Conservation (phyloP, 441 rosid genomes). For the Eruca vesicaria region DNA sequence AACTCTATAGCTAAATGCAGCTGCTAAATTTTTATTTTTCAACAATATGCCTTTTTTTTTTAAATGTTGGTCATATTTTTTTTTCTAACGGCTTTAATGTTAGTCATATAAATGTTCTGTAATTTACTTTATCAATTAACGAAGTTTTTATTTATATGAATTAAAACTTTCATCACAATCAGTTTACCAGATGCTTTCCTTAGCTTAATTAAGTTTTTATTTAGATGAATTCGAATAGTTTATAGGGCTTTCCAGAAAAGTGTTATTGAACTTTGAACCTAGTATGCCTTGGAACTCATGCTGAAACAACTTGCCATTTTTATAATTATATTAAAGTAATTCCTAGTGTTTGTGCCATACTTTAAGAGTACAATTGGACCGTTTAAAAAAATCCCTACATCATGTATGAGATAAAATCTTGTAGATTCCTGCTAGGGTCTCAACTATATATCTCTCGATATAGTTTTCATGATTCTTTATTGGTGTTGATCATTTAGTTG, state of each 20-base stretch:
- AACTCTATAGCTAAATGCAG: background rate
- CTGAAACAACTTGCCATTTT: constrained; percentile 5
- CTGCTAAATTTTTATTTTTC: background rate
- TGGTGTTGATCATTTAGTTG: background rate
- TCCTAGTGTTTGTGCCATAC: background rate
- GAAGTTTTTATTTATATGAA: background rate
- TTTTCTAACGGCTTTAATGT: too few species aligned
- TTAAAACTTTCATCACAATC: background rate
- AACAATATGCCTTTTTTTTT: background rate
- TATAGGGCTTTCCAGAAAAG: constrained; percentile 16
- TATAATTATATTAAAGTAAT: background rate
- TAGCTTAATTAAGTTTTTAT: background rate
- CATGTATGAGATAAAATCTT: background rate
- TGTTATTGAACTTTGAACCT: constrained; percentile 17
- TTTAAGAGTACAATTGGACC: background rate
- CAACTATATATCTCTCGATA: background rate
- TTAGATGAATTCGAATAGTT: background rate
- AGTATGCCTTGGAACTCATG: constrained; percentile 18
- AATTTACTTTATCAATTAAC: background rate
- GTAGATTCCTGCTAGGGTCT: background rate
- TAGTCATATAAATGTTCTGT: background rate
- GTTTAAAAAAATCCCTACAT: background rate
- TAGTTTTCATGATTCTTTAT: background rate
- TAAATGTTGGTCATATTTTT: too few species aligned
- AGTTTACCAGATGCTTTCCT: background rate